Evolutionary conservation across 176 grass and related monocot species (phyloP).

Genomic region (Oryza australiensis): DNA sequence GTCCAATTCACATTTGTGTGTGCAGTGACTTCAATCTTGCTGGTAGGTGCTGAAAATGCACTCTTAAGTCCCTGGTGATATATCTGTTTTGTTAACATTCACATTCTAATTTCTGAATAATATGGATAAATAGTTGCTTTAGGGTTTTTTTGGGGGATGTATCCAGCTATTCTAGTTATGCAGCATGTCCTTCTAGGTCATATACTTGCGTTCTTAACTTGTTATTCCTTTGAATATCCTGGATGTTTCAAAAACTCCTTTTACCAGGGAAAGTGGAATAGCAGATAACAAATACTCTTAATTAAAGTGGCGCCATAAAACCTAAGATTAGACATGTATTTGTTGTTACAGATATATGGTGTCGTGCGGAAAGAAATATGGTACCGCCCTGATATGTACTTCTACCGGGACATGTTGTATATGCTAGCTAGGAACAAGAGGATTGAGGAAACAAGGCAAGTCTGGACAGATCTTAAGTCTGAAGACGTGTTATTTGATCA

Average conservation of each 20-base stretch:
- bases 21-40: not conserved
- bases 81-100: not conserved
- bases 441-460: conserved; percentile 56
- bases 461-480: conserved; percentile 71
- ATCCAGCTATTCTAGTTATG: not conserved
- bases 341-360: conserved; percentile 71
- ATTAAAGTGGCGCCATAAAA: not conserved
- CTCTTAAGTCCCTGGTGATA: not conserved
- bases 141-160: not conserved
- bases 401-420: conserved; percentile 82
- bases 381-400: conserved; percentile 89
- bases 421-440: conserved; percentile 90
- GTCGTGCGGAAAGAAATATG: conserved; percentile 84
- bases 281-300: not conserved
- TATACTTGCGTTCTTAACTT: not conserved
- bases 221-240: not conserved
- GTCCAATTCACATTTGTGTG: not conserved
- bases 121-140: not conserved
- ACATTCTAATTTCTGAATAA: not conserved
- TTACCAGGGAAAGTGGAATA: not conserved
- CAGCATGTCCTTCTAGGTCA: not conserved
- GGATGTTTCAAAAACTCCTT: not conserved
- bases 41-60: conserved; percentile 7
- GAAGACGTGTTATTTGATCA: conserved; percentile 78
- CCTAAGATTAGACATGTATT: conserved; percentile 6